These are phyloP conservation scores for Wickerhamiella pararugosa DNA, from an alignment of 1,139 yeast species.

Conservation along the genomic window DNA sequence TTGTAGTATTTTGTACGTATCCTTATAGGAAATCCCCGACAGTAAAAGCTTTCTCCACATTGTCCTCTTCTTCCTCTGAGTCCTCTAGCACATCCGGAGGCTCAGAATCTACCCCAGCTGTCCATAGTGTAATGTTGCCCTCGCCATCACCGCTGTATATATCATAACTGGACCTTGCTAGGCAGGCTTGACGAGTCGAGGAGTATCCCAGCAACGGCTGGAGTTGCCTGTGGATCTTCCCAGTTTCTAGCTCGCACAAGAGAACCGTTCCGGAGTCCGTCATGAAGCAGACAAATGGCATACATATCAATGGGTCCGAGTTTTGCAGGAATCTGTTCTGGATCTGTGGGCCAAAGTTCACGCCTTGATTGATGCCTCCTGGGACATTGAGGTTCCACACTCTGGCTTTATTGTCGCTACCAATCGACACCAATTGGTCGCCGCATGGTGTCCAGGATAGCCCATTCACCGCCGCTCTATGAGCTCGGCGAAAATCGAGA, in stretches of 20 bases:
- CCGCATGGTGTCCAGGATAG: conserved; percentile 56
- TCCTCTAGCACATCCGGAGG: no score
- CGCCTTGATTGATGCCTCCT: conserved; percentile 41
- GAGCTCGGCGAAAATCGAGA: conserved; percentile 32
- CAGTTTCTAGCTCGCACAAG: conserved; percentile 47
- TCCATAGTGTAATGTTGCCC: conserved; percentile 23
- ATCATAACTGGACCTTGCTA: conserved; percentile 35
- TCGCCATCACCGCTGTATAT: conserved; percentile 24
- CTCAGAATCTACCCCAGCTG: no score
- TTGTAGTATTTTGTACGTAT: conserved; percentile 1
- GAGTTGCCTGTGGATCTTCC: conserved; percentile 29
- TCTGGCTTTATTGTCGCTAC: conserved; percentile 61
- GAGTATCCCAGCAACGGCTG: conserved; percentile 1
- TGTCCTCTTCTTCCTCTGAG: no score
- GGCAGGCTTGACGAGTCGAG: conserved; percentile 30
- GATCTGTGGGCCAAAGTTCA: conserved; percentile 68
- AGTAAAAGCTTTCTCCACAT: no score
- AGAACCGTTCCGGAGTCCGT: conserved; percentile 70
- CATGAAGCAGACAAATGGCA: conserved; percentile 50
- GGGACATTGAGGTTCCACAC: conserved; percentile 49
- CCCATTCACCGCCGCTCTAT: conserved; percentile 63
- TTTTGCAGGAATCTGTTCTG: conserved; percentile 41
- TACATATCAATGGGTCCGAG: conserved; percentile 28
- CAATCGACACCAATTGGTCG: conserved; percentile 42
- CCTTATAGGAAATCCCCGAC: conserved; percentile 9